Evolutionary conservation across 225 moss, liverwort and hornwort genomes (phyloP), one percentile per base, ranked within the genome.

Genomic region (Marchantia polymorpha): DNA sequence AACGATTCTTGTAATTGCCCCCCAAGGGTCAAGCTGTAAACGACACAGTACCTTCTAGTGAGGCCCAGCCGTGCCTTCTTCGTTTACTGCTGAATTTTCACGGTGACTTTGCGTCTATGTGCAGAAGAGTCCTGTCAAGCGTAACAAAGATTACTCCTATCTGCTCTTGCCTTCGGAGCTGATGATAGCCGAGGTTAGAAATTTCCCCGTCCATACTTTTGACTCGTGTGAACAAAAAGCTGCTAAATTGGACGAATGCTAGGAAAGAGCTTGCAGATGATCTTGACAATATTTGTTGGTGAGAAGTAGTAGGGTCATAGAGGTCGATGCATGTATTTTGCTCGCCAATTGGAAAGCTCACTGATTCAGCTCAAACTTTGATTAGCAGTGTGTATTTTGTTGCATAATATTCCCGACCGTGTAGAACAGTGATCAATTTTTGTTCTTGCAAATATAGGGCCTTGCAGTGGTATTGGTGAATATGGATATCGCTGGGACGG

Each of bases 381-480:
- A 39, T 39, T 39, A 39, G 39, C 39, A 39, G 39, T 39, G 39
- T 39, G 27, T 69, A 8, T 29, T 2, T 11, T 3, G 26, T 14
- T 20, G 65, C 26, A 13, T 10, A 65, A 65, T 9, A 15, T 59
- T 65, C 12, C 12, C 26, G 65, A 65, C 12, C 12, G 29, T 65
- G 29, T 26, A 0, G 65, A 26, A 65, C 25, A 1, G n/a, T n/a
- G n/a, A n/a, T n/a, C n/a, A n/a, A n/a, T 69, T 14, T 55, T 55
- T 29, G 15, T 56, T 20, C 55, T 56, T 54, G 54, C 53, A 77
- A 78, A 69, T 54, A 82, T 90, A 99, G 99, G 92, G 92, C 70
- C 85, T 81, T 54, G 95, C 91, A 39, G 93, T 90, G 74, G 91
- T 93, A 78, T 88, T 99, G 74, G 93, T 99, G 79, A 99, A 99